Base-by-base conservation (phyloP, 192 early-diverging fungal genomes). In the Backusella macrospora region DNA sequence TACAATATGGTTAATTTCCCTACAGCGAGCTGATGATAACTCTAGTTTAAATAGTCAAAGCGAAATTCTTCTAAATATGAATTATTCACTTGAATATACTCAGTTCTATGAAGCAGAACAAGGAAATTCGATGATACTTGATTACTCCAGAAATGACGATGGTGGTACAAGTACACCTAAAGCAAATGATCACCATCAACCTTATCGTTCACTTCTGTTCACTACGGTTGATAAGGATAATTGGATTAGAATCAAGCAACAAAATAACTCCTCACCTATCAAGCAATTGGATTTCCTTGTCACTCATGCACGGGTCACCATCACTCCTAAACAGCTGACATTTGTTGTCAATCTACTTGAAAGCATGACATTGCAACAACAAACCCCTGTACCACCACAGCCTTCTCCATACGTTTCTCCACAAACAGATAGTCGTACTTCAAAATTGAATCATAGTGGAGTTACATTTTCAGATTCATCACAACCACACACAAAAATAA, bases 221-320 rank as follows among this genome's bases (percentile, higher is more conserved):
- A 82, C 84, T 14, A 86, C 83, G 12, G 40, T 83, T 16, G 79
- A 85, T 62, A 75, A 84, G 44, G 80, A 79, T 21, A 86, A 85
- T 66, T 77, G 78, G 39, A 59, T 85, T 16, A 74, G 82, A 45
- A 39, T 87, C 40, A 88, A 82, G 40, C 67, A 85, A 21, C 39
- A 26, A 29, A 73, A 67, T 6, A 70, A 52, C 14, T 69, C 70
- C 12, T 37, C 73, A 3, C 38, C 39, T 15, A 73, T 80, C 26
- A 68, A 80, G 13, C 76, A 84, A 44, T 47, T 86, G 10, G 83
- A 84, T 68, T 71, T 84, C 38, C 68, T 78, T 62, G 68, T 86
- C 9, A 74, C 74, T 34, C 21, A 79, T 82, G n/a, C 81, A 69
- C 70, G 68, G 70, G 29, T 76, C 70, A 21, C 71, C 76, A 44